Conservation (phyloP, 495 filamentous ascomycete species). For the Sporormia fimetaria region DNA sequence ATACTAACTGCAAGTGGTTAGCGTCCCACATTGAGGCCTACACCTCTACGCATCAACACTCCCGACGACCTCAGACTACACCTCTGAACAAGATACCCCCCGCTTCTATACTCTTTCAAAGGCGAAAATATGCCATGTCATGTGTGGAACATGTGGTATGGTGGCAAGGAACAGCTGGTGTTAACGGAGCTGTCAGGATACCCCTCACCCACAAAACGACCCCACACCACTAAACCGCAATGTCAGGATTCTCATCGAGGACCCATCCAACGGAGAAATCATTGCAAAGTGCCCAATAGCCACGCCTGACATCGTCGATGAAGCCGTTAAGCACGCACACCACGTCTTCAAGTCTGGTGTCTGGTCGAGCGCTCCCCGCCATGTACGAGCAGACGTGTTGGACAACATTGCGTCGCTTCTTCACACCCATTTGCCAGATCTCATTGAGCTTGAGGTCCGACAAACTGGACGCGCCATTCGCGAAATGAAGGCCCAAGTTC, state of each 20-base stretch:
- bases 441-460: slow-evolving; percentile 46
- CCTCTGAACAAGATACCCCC: too few relatives aligned
- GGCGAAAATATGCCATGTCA: too few relatives aligned
- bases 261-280: slow-evolving; percentile 21
- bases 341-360: slow-evolving; percentile 41
- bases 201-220: neutral
- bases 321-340: slow-evolving; percentile 38
- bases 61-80: too few relatives aligned
- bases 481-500: slow-evolving; percentile 55
- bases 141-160: too few relatives aligned
- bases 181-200: neutral
- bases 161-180: too few relatives aligned
- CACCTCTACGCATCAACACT: too few relatives aligned
- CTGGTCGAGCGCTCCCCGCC: slow-evolving; percentile 39
- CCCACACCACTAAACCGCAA: too few relatives aligned
- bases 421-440: slow-evolving; percentile 36
- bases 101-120: too few relatives aligned
- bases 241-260: slow-evolving; percentile 16
- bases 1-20: too few relatives aligned
- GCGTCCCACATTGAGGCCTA: too few relatives aligned
- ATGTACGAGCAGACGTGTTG: slow-evolving; percentile 42
- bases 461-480: slow-evolving; percentile 54
- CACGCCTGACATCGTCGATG: slow-evolving; percentile 37
- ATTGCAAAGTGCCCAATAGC: slow-evolving; percentile 41
- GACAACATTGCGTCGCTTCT: slow-evolving; percentile 45